These are phyloP conservation scores for Hymenoscyphus fructigenus DNA, from an alignment of 2,329 filamentous ascomycete genomes.

Conservation along the genomic window DNA sequence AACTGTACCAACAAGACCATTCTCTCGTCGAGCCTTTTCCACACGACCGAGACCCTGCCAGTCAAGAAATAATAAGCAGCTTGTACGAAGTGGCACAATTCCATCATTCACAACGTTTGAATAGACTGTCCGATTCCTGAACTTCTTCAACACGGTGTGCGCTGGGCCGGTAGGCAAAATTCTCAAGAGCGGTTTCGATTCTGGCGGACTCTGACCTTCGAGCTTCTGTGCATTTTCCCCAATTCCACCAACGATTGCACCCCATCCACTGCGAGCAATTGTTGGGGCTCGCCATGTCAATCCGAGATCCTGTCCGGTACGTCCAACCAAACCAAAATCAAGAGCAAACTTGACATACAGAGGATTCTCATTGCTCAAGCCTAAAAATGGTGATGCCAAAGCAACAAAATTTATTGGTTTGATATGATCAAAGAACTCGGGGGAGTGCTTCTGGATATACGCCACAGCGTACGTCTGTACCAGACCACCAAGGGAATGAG, in stretches of 20 bases:
- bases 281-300: conserved; percentile 92
- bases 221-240: conserved; percentile 65
- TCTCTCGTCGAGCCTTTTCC: conserved; percentile 89
- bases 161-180: conserved; percentile 91
- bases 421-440: conserved; percentile 83
- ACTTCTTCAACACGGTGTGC: conserved; percentile 81
- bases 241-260: conserved; percentile 78
- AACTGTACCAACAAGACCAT: conserved; percentile 87
- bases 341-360: conserved; percentile 96
- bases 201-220: conserved; percentile 64
- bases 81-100: conserved; percentile 91
- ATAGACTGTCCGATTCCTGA: conserved; percentile 87
- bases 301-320: conserved; percentile 91
- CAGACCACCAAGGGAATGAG: conserved; percentile 85
- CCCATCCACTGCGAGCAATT: conserved; percentile 82
- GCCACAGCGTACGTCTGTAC: conserved; percentile 93
- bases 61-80: conserved; percentile 92
- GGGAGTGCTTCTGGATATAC: conserved; percentile 95
- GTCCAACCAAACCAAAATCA: conserved; percentile 93
- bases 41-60: conserved; percentile 93
- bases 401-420: conserved; percentile 87
- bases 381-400: conserved; percentile 83
- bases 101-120: conserved; percentile 98
- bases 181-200: conserved; percentile 83
- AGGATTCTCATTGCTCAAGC: conserved; percentile 95